A percentile compares a stretch with the other conserved stretches of the same genome.
Conservation (phyloP, 768 basidiomycete species). For the Coprinopsis strossmayeri region DNA sequence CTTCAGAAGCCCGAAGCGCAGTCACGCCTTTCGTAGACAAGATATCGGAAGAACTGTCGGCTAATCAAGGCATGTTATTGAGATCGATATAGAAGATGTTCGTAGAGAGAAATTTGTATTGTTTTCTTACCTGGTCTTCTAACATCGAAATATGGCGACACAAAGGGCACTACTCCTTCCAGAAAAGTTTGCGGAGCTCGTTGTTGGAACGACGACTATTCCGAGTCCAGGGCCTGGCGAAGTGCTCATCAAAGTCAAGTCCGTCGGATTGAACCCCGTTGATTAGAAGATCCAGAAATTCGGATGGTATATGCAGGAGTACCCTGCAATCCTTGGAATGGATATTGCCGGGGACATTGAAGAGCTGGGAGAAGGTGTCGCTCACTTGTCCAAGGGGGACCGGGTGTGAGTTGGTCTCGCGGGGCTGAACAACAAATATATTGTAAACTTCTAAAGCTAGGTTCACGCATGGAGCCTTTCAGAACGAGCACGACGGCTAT, state of each 20-base stretch:
- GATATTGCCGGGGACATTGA: slow-evolving; percentile 48
- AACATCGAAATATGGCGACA: slow-evolving; percentile 8
- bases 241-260: slow-evolving; percentile 38
- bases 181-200: slow-evolving; percentile 22
- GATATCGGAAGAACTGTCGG: no score
- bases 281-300: slow-evolving; percentile 45
- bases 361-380: slow-evolving; percentile 42
- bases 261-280: slow-evolving; percentile 45
- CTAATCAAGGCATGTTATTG: no score
- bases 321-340: slow-evolving; percentile 39
- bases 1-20: no score
- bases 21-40: no score
- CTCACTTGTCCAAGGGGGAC: slow-evolving; percentile 42
- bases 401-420: slow-evolving; percentile 45
- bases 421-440: no score
- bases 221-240: slow-evolving; percentile 40
- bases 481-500: slow-evolving; percentile 31
- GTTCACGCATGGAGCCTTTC: slow-evolving; percentile 32
- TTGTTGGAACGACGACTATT: slow-evolving; percentile 26
- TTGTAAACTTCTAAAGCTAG: no score
- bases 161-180: slow-evolving; percentile 23
- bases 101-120: no score
- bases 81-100: no score
- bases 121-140: no score
- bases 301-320: slow-evolving; percentile 33